Conservation (phyloP, 257 asterid genomes). For the Thymus quinquecostatus region DNA sequence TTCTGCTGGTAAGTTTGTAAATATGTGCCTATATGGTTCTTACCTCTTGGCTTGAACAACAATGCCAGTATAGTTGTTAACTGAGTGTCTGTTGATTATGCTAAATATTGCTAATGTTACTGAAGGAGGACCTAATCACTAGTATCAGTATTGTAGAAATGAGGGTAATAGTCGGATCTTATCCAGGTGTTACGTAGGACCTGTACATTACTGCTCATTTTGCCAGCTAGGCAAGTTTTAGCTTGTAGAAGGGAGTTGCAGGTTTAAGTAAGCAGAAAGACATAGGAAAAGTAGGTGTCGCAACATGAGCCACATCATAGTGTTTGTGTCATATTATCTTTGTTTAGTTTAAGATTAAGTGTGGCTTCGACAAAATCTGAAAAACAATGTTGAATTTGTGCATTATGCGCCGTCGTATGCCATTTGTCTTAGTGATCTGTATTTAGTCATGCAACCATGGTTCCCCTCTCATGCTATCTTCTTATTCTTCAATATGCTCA, state of each 20-base stretch:
- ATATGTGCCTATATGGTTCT: neutral
- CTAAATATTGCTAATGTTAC: neutral
- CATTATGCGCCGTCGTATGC: too few relatives aligned
- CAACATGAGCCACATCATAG: neutral
- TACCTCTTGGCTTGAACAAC: neutral
- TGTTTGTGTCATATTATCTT: neutral
- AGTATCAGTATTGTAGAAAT: neutral
- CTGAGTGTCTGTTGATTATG: neutral
- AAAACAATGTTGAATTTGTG: too few relatives aligned
- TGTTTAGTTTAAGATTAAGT: neutral
- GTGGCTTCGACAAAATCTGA: neutral
- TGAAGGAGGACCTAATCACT: neutral
- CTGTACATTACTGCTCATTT: neutral
- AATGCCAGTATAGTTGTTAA: neutral
- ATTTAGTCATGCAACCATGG: too few relatives aligned
- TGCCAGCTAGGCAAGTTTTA: neutral
- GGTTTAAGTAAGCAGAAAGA: neutral
- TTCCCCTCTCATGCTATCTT: too few relatives aligned
- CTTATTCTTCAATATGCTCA: too few relatives aligned
- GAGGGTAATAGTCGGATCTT: neutral
- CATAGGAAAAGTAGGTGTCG: neutral
- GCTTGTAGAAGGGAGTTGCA: neutral
- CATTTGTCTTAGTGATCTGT: too few relatives aligned
- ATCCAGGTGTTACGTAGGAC: neutral
- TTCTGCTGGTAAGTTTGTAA: slow-evolving; percentile 70